A percentile compares a stretch with the other conserved stretches of the same genome.
Conservation (phyloP, 2,329 filamentous ascomycete genomes). For the Colletotrichum sp. region DNA sequence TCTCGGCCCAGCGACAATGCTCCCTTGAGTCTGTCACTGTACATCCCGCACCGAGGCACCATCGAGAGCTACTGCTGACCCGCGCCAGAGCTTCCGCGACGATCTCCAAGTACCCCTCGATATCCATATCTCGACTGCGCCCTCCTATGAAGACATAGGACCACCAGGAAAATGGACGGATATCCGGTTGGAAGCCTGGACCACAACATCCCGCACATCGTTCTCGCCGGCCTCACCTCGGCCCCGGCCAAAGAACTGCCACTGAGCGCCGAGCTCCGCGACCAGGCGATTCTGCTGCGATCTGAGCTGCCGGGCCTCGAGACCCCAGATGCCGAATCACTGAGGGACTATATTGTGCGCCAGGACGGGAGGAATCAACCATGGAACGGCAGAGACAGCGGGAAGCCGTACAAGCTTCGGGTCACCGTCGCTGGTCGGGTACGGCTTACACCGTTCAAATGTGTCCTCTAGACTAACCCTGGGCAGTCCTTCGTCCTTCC, state of each 20-base stretch:
- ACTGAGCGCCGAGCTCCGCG: constrained; percentile 57
- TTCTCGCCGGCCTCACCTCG: constrained; percentile 75
- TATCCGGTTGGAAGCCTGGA: constrained; percentile 81
- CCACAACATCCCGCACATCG: constrained; percentile 85
- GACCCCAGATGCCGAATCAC: constrained; percentile 65
- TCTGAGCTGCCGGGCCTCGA: constrained; percentile 75
- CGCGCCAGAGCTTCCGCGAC: constrained; percentile 4
- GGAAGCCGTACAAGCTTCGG: constrained; percentile 65
- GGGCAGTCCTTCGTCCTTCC: constrained; percentile 61
- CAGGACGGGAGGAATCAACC: constrained; percentile 69
- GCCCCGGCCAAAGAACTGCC: constrained; percentile 43
- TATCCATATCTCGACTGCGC: background rate
- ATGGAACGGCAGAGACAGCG: constrained; percentile 68
- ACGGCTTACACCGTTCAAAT: constrained; percentile 41
- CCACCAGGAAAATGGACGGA: constrained; percentile 68
- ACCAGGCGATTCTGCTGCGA: constrained; percentile 65
- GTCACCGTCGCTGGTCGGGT: constrained; percentile 83
- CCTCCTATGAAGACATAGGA: constrained; percentile 31
- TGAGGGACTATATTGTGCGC: constrained; percentile 70
- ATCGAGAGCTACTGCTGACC: background rate
- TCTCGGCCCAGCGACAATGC: background rate
- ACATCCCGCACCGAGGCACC: background rate
- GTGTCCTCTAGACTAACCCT: constrained; percentile 30
- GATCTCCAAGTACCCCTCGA: background rate
- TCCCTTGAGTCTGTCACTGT: background rate